These are phyloP conservation scores for Hymenoscyphus salicellus DNA, from an alignment of 2,329 filamentous ascomycete genomes.

Conservation along the genomic window DNA sequence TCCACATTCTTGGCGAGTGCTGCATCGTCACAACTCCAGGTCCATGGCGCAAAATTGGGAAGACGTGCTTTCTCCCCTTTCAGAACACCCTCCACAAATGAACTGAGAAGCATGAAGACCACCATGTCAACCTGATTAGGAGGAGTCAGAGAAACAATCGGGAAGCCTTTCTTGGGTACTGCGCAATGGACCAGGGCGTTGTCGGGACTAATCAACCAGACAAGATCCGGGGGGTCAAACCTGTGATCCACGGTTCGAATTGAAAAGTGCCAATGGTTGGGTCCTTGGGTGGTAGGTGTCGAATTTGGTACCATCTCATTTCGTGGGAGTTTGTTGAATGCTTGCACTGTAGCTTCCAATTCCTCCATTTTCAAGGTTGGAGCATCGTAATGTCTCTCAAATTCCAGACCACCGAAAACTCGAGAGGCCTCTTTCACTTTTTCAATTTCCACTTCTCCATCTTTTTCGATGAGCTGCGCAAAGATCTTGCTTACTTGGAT, in stretches of 20 bases:
- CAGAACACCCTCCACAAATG: not conserved
- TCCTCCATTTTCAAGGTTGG: not conserved
- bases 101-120: not conserved
- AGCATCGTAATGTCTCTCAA: not conserved
- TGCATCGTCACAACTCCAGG: slow-evolving; percentile 6
- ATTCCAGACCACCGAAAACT: not conserved
- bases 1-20: not conserved
- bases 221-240: not conserved
- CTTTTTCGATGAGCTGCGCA: not conserved
- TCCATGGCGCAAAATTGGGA: slow-evolving; percentile 8
- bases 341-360: not conserved
- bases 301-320: not conserved
- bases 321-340: not conserved
- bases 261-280: not conserved
- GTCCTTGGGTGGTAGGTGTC: not conserved
- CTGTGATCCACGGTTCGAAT: not conserved
- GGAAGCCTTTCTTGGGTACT: not conserved
- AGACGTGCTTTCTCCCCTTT: not conserved
- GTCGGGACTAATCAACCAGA: not conserved
- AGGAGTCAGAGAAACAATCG: not conserved
- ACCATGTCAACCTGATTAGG: not conserved
- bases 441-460: not conserved
- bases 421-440: not conserved
- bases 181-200: not conserved
- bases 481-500: not conserved